A percentile compares a stretch with the other conserved stretches of the same genome.
Evolutionary conservation across 768 basidiomycete genomes (phyloP).

Genomic region (Calocera viscosa): DNA sequence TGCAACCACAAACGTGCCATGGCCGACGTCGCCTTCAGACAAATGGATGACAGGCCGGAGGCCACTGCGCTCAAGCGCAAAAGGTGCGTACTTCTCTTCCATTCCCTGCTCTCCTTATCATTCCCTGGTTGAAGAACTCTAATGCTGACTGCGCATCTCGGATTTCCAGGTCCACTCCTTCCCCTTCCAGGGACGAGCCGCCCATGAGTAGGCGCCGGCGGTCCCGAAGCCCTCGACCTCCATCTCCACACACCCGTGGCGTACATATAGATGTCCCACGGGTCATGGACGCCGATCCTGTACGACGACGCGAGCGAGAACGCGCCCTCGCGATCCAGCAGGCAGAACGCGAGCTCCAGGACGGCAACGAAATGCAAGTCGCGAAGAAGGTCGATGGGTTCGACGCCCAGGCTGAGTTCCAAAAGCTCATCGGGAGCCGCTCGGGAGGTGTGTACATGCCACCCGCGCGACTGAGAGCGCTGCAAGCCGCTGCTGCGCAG

Average conservation of each 20-base stretch:
- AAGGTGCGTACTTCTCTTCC: conserved; percentile 8
- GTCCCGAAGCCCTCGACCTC: conserved; percentile 5
- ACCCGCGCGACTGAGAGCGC: conserved; percentile 78
- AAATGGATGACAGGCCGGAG: not conserved
- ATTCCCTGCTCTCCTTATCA: not conserved
- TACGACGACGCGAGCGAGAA: conserved; percentile 63
- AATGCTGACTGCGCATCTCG: conserved; percentile 14
- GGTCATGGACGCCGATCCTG: conserved; percentile 64
- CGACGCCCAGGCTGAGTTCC: conserved; percentile 76
- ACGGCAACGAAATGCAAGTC: conserved; percentile 31
- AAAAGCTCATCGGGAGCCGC: conserved; percentile 58
- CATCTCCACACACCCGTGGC: not conserved
- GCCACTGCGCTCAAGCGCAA: not conserved
- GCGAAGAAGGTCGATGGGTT: conserved; percentile 34
- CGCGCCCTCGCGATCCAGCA: conserved; percentile 60
- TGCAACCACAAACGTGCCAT: not conserved
- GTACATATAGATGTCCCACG: conserved; percentile 31
- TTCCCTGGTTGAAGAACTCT: conserved; percentile 3
- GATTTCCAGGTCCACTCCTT: not conserved
- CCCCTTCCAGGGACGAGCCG: not conserved
- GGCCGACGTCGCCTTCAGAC: conserved; percentile 5
- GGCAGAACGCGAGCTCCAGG: conserved; percentile 55
- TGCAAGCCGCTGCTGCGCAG: conserved; percentile 68
- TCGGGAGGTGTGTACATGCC: conserved; percentile 96
- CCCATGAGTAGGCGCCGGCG: conserved; percentile 1